Base-by-base conservation (phyloP, 2,329 filamentous ascomycete genomes). In the Didymella sp. region DNA sequence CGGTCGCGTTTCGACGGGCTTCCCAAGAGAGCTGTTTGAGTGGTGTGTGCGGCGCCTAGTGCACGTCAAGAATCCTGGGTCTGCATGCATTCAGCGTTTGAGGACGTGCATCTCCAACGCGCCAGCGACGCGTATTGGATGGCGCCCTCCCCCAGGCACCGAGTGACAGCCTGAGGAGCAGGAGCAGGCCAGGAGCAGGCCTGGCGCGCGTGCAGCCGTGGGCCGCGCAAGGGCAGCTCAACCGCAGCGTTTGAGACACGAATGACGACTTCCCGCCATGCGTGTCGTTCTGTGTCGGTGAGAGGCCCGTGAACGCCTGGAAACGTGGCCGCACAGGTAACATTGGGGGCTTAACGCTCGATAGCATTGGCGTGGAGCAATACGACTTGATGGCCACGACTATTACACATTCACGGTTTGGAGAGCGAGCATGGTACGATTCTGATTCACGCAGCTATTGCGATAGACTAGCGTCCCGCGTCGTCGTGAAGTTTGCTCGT, bases 31-130 rank as follows among this genome's bases (percentile, higher is more conserved):
- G 54, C 54, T 21, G 33, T 45, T 12, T 41, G 52, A 50, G 40
- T 56, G 52, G 48, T 43, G 48, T 19, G 30, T 40, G 54, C 48
- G 30, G 22, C 5, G 13, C 35, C 42, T 51, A 56, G 53, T 31
- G 53, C 35, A 51, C 35, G 47, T 56, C 53, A 47, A 45, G 41
- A 31, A 24, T 22, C 47, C 47, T 47, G 47, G 46, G n/a, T 17
- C 45, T 49, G 53, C 56, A 53, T 48, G 42, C 49, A 33, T 21
- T 43, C 37, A 41, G 24, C 27, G 57, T 58, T 60, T 62, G 57
- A 62, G 53, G 45, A 24, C 27, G 41, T 37, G 27, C 46, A 33
- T 48, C 24, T 19, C 33, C 40, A 43, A 44, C 43, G 47, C 47
- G 43, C 42, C 24, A 41, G 15, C 40, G 6, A 22, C 19, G 37